These are phyloP conservation scores for Mrakia blollopis DNA, from an alignment of 768 basidiomycete genomes.

Conservation along the genomic window DNA sequence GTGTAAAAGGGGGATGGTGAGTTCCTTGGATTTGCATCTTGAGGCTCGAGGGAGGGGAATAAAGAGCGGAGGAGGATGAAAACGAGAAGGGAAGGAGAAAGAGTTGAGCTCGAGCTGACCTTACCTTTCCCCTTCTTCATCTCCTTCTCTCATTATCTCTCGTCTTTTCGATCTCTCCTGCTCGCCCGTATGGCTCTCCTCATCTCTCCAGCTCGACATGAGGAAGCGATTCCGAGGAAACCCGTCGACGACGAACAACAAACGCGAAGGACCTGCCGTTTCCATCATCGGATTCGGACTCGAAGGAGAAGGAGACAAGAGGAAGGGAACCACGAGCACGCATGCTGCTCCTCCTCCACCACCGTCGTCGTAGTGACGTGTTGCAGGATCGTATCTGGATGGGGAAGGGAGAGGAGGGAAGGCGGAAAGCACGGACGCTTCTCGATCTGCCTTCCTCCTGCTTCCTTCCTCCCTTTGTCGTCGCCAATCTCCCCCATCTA, in stretches of 20 bases:
- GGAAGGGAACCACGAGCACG: neutral
- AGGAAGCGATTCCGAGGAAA: constrained; percentile 76
- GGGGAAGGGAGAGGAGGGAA: too few species aligned
- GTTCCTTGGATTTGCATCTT: constrained; percentile 36
- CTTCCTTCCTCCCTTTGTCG: neutral
- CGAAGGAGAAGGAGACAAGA: neutral
- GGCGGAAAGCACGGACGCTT: too few species aligned
- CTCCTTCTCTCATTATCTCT: too few species aligned
- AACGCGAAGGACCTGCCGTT: constrained; percentile 20
- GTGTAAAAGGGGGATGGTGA: constrained; percentile 84
- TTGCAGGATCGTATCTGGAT: too few species aligned
- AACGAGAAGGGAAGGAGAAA: neutral
- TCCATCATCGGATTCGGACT: constrained; percentile 25
- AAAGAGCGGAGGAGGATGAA: too few species aligned
- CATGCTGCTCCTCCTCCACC: neutral
- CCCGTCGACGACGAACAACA: constrained; percentile 32
- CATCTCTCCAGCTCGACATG: constrained; percentile 85
- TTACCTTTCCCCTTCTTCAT: neutral
- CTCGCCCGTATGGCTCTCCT: too few species aligned
- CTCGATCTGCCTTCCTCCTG: neutral
- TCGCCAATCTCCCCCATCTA: too few species aligned
- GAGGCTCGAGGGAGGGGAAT: neutral
- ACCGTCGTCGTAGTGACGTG: too few species aligned
- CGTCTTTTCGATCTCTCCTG: too few species aligned
- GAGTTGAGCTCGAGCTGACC: neutral